A percentile compares a stretch with the other conserved stretches of the same genome.
These are phyloP conservation scores for Scheffersomyces coipomensis DNA, from an alignment of 805 yeast species.

Conservation along the genomic window DNA sequence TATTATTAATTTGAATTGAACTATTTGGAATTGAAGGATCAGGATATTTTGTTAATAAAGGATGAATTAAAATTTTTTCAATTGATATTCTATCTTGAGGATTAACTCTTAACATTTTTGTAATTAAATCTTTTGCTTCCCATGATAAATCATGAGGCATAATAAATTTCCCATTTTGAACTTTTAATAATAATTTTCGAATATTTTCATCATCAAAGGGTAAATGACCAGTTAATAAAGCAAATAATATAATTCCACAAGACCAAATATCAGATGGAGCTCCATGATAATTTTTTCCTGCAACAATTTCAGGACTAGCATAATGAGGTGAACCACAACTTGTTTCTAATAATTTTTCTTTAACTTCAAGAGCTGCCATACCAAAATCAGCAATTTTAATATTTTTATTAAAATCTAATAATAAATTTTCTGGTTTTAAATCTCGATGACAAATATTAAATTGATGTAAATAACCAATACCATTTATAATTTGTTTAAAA, in stretches of 20 bases:
- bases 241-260: slow-evolving; percentile 93
- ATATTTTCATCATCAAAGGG: slow-evolving; percentile 98
- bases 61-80: slow-evolving; percentile 74
- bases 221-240: slow-evolving; percentile 87
- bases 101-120: slow-evolving; percentile 76
- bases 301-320: slow-evolving; percentile 96
- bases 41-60: slow-evolving; percentile 74
- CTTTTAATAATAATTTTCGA: slow-evolving; percentile 80
- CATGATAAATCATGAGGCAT: slow-evolving; percentile 78
- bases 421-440: slow-evolving; percentile 76
- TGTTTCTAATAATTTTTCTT: slow-evolving; percentile 81
- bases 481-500: slow-evolving; percentile 82
- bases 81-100: slow-evolving; percentile 81
- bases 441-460: slow-evolving; percentile 88
- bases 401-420: slow-evolving; percentile 78
- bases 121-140: slow-evolving; percentile 86
- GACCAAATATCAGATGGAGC: slow-evolving; percentile 98
- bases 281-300: slow-evolving; percentile 94
- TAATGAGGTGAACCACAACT: slow-evolving; percentile 98
- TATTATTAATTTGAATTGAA: slow-evolving; percentile 10
- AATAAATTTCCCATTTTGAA: slow-evolving; percentile 81
- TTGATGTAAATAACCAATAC: slow-evolving; percentile 81
- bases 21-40: slow-evolving; percentile 27
- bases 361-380: slow-evolving; percentile 94
- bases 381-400: slow-evolving; percentile 98